A percentile compares a stretch with the other conserved stretches of the same genome.
Evolutionary conservation across 2,329 filamentous ascomycete species (phyloP).

Genomic region (Coleophoma crateriformis): DNA sequence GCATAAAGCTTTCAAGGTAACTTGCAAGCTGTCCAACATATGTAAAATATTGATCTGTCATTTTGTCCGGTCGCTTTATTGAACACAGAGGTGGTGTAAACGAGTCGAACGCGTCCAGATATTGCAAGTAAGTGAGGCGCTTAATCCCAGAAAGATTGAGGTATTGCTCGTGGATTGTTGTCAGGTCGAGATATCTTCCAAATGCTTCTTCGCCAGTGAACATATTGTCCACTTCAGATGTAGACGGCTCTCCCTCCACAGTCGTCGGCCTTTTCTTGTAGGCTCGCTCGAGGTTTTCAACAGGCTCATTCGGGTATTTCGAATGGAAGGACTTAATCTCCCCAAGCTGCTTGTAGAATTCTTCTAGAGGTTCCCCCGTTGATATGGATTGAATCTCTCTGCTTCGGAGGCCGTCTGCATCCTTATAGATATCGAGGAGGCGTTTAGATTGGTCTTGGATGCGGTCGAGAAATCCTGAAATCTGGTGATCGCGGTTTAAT

Average conservation of each 20-base stretch:
- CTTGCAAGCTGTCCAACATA: conserved; percentile 76
- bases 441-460: conserved; percentile 82
- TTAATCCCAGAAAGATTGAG: conserved; percentile 86
- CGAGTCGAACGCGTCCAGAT: conserved; percentile 83
- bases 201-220: conserved; percentile 96
- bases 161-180: conserved; percentile 77
- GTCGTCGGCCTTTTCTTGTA: conserved; percentile 65
- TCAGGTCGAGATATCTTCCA: conserved; percentile 88
- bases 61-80: conserved; percentile 75
- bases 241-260: conserved; percentile 57
- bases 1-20: conserved; percentile 86
- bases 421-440: conserved; percentile 78
- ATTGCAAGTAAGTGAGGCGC: conserved; percentile 84
- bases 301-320: conserved; percentile 87
- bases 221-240: conserved; percentile 75
- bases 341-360: conserved; percentile 82
- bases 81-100: conserved; percentile 71
- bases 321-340: conserved; percentile 84
- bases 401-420: conserved; percentile 64
- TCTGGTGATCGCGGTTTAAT: conserved; percentile 86
- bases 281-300: conserved; percentile 89
- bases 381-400: conserved; percentile 81
- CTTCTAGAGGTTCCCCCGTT: conserved; percentile 79
- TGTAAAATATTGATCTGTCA: conserved; percentile 87
- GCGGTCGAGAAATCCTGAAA: conserved; percentile 78